phyloP scores from a whole-genome alignment of 441 rosid genomes.

The Monsonia emarginata region DNA sequence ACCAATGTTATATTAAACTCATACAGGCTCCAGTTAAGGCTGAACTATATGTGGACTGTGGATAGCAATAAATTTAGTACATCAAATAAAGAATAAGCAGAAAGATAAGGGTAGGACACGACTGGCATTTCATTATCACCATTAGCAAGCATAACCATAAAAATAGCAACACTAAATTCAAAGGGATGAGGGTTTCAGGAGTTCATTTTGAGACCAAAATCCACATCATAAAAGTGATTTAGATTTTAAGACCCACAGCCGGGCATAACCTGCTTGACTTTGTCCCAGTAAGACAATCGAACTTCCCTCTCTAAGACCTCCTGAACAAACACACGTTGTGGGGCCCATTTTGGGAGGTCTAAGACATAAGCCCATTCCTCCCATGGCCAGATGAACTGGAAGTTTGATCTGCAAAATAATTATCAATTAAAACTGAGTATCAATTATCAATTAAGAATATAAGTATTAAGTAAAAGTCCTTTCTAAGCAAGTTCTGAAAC shows the following conservation, averaged over 20 bases:
- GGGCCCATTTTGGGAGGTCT: slow-evolving; percentile 96
- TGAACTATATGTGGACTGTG: background rate
- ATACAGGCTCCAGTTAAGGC: background rate
- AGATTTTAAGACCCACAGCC: background rate
- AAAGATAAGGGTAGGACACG: background rate
- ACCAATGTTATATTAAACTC: too few species aligned
- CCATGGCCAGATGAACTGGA: slow-evolving; percentile 99
- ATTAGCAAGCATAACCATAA: background rate
- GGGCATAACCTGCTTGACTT: slow-evolving; percentile 75
- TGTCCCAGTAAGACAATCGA: slow-evolving; percentile 97
- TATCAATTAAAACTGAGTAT: slow-evolving; percentile 7
- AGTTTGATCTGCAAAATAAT: slow-evolving; percentile 63
- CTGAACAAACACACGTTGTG: slow-evolving; percentile 94
- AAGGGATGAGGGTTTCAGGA: background rate
- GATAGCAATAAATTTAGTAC: background rate
- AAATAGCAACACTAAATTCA: background rate
- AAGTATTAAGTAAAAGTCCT: background rate
- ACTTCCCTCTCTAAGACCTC: slow-evolving; percentile 98
- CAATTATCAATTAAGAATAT: too few species aligned
- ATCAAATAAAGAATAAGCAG: background rate
- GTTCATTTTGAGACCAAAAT: background rate
- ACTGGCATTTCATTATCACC: background rate
- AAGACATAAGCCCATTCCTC: slow-evolving; percentile 98
- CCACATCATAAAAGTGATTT: background rate
- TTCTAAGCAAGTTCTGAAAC: background rate